Percentiles rank a stretch among this genome's conserved stretches.
These are phyloP conservation scores for Cyclotella cryptica DNA, from an alignment of 108 stramenopile genomes.

Conservation along the genomic window DNA sequence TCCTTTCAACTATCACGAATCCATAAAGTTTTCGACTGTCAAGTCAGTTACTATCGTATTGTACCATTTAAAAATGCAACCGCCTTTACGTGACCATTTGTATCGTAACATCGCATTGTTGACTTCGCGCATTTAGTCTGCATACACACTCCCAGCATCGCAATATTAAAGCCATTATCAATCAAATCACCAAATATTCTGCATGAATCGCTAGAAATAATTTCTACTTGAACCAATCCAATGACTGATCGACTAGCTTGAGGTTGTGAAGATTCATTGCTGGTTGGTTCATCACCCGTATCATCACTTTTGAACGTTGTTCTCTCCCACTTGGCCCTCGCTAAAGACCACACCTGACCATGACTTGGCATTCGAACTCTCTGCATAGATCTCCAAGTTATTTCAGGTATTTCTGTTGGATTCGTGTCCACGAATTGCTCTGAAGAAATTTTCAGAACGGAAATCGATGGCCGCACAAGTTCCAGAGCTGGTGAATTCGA, in stretches of 20 bases:
- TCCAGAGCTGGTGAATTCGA: neutral
- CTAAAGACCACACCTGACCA: conserved; percentile 58
- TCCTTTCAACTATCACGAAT: no score
- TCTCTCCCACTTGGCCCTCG: conserved; percentile 63
- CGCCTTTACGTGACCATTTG: conserved; percentile 12
- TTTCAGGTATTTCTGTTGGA: neutral
- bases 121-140: conserved; percentile 1
- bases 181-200: conserved; percentile 19
- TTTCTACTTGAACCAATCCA: conserved; percentile 1
- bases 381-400: conserved; percentile 13
- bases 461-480: neutral
- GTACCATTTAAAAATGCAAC: conserved; percentile 27
- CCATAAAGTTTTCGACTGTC: no score
- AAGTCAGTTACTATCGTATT: neutral
- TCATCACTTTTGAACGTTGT: neutral
- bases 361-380: conserved; percentile 50
- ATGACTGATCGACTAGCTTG: neutral
- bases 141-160: conserved; percentile 14
- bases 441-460: neutral
- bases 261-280: neutral
- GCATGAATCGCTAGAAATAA: neutral
- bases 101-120: conserved; percentile 29
- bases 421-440: neutral
- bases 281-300: neutral
- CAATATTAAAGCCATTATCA: neutral